Base-by-base conservation (phyloP, 495 filamentous ascomycete species). In the Daldinia vernicosa region DNA sequence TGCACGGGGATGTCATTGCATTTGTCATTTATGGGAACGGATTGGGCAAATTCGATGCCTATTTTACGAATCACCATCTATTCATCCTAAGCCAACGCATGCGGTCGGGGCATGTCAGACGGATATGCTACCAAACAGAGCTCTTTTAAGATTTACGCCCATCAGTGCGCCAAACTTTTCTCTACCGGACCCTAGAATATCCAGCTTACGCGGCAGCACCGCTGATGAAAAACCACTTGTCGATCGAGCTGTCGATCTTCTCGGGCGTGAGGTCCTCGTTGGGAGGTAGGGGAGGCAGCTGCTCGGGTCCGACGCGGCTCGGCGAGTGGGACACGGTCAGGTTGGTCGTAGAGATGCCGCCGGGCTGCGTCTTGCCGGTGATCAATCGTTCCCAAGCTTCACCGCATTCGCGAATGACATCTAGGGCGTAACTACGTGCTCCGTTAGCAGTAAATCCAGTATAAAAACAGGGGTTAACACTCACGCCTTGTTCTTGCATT, bases 211-310 rank as follows among this genome's bases (percentile, higher is more conserved):
- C 88, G 74, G 95, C 92, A 80, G 95, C 95, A 80, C 95, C 95
- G 79, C 95, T 98, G 84, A 99, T 99, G 88, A 97, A 99, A 90
- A 99, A 99, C 95, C 96, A 99, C 88, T 99, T 99, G 89, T 99
- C 95, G 78, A 98, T 97, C 84, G 90, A 95, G 75, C 90, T 89
- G 79, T 99, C 95, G 74, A 98, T 97, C 66, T 94, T 92, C 61
- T 92, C 95, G 61, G 95, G 92, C 19, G 85, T 78, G 15, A 94
- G 84, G 72, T 95, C 89, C 86, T 98, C 87, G 77, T 88, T 84
- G 62, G 85, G 81, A 58, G 93, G 92, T 39, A 97, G 88, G 65
- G 86, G 87, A 53, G 90, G 87, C 62, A 96, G 82, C 80, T 89
- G 83, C 73, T 81, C 80, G 55, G 85, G 81, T 60, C 87, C 84